Conservation (phyloP, 306 rosid genomes). For the Trifolium pratense region DNA sequence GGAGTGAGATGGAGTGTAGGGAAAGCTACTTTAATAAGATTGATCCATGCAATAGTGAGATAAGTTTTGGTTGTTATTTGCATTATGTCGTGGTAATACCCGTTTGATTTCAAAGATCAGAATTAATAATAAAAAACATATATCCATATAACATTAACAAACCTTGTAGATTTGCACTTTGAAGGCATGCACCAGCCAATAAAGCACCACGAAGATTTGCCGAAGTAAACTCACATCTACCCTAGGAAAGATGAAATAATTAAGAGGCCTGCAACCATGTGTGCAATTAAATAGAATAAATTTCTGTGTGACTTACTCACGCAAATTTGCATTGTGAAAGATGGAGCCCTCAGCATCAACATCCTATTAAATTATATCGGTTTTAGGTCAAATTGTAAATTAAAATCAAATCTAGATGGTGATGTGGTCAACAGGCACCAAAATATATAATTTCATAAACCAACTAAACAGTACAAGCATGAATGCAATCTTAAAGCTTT, state of each 20-base stretch:
- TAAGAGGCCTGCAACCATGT: constrained; percentile 43
- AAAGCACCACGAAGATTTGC: constrained; percentile 95
- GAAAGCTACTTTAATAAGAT: neutral
- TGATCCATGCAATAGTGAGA: neutral
- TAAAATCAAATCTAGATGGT: constrained; percentile 16
- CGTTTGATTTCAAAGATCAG: constrained; percentile 12
- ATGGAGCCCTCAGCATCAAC: constrained; percentile 90
- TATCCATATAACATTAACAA: constrained; percentile 29
- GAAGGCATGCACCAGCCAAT: constrained; percentile 85
- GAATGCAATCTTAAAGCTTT: constrained; percentile 12
- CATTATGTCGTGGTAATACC: neutral
- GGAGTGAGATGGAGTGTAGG: neutral
- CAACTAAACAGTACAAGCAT: constrained; percentile 40
- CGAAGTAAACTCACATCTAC: constrained; percentile 96
- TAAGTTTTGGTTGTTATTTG: constrained; percentile 8
- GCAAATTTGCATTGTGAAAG: constrained; percentile 88
- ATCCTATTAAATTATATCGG: constrained; percentile 58
- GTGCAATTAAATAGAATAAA: constrained; percentile 31
- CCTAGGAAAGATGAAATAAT: constrained; percentile 65
- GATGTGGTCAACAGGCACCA: constrained; percentile 18
- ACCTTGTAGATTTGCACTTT: constrained; percentile 98
- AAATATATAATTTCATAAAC: constrained; percentile 37
- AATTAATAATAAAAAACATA: constrained; percentile 6
- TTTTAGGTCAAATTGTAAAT: constrained; percentile 26
- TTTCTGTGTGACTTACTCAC: constrained; percentile 70